These are phyloP conservation scores for Leccinum truebloodii DNA, from an alignment of 768 basidiomycete genomes.

Conservation along the genomic window DNA sequence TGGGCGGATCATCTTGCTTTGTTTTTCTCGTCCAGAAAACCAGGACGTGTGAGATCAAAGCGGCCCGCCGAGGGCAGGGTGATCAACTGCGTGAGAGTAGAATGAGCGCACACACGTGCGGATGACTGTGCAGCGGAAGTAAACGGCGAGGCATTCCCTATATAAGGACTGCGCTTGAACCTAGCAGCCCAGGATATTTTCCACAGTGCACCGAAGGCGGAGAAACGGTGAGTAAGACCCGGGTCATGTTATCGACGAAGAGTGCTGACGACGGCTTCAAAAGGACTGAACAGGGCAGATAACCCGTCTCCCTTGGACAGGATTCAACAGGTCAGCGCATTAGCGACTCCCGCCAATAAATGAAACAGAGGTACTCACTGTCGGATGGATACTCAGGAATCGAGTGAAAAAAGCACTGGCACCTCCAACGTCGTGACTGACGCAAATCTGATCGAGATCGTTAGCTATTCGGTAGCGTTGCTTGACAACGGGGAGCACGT, in stretches of 20 bases:
- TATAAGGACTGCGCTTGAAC: background rate
- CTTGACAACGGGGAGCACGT: background rate
- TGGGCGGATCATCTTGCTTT: background rate
- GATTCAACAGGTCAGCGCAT: background rate
- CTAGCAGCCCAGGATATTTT: background rate
- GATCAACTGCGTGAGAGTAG: background rate
- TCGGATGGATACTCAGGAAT: background rate
- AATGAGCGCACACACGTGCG: background rate
- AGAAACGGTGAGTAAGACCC: background rate
- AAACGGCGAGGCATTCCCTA: background rate
- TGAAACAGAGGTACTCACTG: background rate
- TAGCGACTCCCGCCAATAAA: background rate
- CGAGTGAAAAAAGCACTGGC: background rate
- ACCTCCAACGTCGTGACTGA: background rate
- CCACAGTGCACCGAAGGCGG: background rate
- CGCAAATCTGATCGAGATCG: background rate
- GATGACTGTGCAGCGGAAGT: background rate
- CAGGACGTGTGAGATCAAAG: background rate
- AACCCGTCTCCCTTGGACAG: background rate
- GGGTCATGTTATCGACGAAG: background rate
- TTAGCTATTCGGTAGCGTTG: background rate
- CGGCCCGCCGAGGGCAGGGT: background rate
- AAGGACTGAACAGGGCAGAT: background rate
- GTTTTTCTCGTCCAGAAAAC: background rate
- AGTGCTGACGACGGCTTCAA: background rate